phyloP scores from a whole-genome alignment of 345 rosid genomes.

The Eucalyptus cladocalyx region DNA sequence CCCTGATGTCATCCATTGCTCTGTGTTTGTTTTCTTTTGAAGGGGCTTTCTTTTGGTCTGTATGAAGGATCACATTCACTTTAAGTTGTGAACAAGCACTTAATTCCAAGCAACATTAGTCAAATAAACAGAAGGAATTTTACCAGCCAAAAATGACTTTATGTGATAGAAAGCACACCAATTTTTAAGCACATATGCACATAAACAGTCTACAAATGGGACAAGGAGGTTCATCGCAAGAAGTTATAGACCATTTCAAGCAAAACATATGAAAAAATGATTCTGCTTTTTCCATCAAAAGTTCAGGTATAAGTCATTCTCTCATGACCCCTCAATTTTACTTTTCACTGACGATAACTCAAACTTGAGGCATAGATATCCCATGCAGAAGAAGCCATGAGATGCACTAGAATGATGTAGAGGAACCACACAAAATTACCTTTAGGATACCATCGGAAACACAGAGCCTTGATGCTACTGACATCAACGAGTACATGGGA shows the following conservation, averaged over 20 bases:
- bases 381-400: background rate
- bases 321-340: background rate
- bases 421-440: constrained; percentile 20
- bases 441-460: constrained; percentile 64
- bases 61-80: background rate
- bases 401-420: background rate
- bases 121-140: background rate
- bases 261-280: background rate
- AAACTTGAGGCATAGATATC: background rate
- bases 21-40: constrained; percentile 59
- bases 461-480: constrained; percentile 74
- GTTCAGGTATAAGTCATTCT: background rate
- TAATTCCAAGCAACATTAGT: background rate
- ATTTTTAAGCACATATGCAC: background rate
- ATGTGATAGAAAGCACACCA: background rate
- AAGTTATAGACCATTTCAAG: background rate
- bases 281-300: background rate
- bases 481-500: constrained; percentile 77
- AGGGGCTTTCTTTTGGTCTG: constrained; percentile 64
- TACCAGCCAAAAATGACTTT: background rate
- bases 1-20: constrained; percentile 86
- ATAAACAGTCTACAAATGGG: background rate
- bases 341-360: background rate
- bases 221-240: background rate
- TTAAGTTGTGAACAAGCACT: background rate